These are phyloP conservation scores for Apiospora malaysiana DNA, from an alignment of 2,329 filamentous ascomycete genomes.

Conservation along the genomic window DNA sequence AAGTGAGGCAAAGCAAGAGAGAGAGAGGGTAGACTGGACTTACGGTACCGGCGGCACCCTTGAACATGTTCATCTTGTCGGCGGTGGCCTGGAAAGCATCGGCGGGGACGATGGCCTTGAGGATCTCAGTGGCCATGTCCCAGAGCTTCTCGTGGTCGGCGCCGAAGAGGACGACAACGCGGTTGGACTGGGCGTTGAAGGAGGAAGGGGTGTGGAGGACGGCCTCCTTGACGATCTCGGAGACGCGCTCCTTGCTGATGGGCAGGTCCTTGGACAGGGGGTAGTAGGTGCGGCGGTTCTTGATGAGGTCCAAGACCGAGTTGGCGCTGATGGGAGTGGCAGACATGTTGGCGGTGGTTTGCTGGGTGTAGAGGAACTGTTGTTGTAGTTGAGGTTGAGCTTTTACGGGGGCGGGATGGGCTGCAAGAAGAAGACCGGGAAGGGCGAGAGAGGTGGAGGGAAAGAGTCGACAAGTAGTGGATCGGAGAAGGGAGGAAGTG, in stretches of 20 bases:
- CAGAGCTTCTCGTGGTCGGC: constrained; percentile 88
- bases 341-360: constrained; percentile 48
- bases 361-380: background rate
- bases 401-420: background rate
- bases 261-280: constrained; percentile 67
- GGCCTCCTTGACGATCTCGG: constrained; percentile 68
- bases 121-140: constrained; percentile 70
- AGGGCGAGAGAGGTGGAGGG: background rate
- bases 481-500: constrained; percentile 18
- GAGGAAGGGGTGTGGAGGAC: constrained; percentile 75
- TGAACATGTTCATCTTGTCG: constrained; percentile 58
- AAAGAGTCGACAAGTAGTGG: constrained; percentile 4
- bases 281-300: constrained; percentile 74
- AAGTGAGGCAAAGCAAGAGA: background rate
- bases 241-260: constrained; percentile 62
- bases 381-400: constrained; percentile 3
- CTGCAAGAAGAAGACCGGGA: background rate
- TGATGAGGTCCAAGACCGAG: constrained; percentile 67
- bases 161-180: constrained; percentile 78
- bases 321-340: constrained; percentile 47
- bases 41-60: constrained; percentile 77
- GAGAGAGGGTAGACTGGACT: too few species aligned
- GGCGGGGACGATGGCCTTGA: constrained; percentile 72
- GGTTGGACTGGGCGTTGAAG: constrained; percentile 89
- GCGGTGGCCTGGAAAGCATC: constrained; percentile 64